These are phyloP conservation scores for Coriaria nepalensis DNA, from an alignment of 306 rosid species.

Conservation along the genomic window DNA sequence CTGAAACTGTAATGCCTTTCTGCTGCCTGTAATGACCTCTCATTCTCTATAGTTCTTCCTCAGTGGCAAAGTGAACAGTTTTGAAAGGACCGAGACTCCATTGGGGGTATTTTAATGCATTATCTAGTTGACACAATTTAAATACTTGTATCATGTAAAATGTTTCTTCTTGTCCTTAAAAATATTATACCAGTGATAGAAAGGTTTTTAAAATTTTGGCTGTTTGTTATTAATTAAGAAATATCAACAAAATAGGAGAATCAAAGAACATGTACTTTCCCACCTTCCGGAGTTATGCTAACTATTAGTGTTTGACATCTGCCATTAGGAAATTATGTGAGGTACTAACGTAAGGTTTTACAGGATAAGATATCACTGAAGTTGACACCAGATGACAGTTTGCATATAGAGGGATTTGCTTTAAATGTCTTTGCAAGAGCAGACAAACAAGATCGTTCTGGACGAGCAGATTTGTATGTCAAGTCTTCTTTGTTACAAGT, in stretches of 20 bases:
- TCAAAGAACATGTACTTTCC: no score
- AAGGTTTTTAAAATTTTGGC: no score
- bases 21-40: slow-evolving; percentile 16
- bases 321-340: no score
- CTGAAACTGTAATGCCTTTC: slow-evolving; percentile 3
- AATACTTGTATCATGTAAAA: no score
- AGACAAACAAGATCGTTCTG: slow-evolving; percentile 96
- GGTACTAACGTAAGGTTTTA: not conserved
- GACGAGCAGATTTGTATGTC: slow-evolving; percentile 82
- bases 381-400: slow-evolving; percentile 80
- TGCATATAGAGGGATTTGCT: slow-evolving; percentile 91
- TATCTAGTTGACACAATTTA: no score
- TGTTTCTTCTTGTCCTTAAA: no score
- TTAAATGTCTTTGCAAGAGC: slow-evolving; percentile 83
- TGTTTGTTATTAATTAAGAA: no score
- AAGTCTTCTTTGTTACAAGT: slow-evolving; percentile 1
- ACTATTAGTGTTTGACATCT: no score
- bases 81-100: not conserved
- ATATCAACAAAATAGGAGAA: no score
- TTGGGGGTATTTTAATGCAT: no score
- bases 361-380: slow-evolving; percentile 84
- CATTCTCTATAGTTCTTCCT: not conserved
- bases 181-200: no score
- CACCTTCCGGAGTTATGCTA: no score
- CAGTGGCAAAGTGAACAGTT: not conserved